Evolutionary conservation across 2,329 filamentous ascomycete species (phyloP).

Genomic region (Plenodomus biglobosus): DNA sequence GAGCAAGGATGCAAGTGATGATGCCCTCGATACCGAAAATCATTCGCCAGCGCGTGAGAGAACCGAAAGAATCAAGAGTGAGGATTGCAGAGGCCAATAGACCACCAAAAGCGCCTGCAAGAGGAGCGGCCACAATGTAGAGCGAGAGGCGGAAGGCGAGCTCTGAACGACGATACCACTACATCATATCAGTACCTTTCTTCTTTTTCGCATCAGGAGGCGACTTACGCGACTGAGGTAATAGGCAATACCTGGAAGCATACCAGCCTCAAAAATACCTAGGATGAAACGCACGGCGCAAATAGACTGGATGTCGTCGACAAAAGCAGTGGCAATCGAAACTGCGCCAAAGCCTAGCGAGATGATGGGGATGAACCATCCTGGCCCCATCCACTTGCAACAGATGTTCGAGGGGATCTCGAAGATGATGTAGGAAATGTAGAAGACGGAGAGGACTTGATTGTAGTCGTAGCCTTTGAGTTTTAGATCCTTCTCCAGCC

Average conservation of each 20-base stretch:
- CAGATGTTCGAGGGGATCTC: conserved; percentile 65
- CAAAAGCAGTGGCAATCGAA: conserved; percentile 68
- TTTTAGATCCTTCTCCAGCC: conserved; percentile 63
- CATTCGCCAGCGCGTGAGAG: conserved; percentile 64
- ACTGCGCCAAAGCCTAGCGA: conserved; percentile 64
- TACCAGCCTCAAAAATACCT: conserved; percentile 68
- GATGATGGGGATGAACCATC: conserved; percentile 68
- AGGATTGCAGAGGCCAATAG: conserved; percentile 65
- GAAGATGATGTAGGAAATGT: conserved; percentile 66
- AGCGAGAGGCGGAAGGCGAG: conserved; percentile 67
- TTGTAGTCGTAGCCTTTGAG: conserved; percentile 70
- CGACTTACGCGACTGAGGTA: conserved; percentile 59
- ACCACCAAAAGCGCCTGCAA: conserved; percentile 72
- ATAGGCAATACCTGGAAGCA: conserved; percentile 74
- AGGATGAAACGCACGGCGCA: conserved; percentile 68
- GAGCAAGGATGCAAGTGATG: conserved; percentile 59
- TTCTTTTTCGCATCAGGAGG: neutral
- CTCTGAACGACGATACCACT: conserved; percentile 70
- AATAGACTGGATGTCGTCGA: conserved; percentile 54
- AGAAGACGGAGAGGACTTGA: conserved; percentile 66
- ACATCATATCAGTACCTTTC: neutral
- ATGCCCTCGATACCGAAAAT: conserved; percentile 73
- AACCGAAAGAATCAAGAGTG: conserved; percentile 60
- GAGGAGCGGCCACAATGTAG: conserved; percentile 70
- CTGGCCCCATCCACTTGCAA: conserved; percentile 72